Evolutionary conservation across 169 alveolate genomes (phyloP).

Genomic region (Neospora caninum): DNA sequence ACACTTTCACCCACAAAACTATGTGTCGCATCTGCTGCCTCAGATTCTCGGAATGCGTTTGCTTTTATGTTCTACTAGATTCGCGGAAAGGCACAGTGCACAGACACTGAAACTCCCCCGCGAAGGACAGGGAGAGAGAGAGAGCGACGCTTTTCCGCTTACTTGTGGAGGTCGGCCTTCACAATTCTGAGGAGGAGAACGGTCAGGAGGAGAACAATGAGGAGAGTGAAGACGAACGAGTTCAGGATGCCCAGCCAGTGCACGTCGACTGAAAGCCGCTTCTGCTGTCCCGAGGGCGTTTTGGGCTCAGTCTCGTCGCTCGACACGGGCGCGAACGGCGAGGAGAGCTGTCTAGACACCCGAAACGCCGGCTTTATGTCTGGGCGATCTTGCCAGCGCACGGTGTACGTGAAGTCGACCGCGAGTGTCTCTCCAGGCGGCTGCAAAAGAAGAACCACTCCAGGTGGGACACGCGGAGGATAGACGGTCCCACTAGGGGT

Average conservation of each 20-base stretch:
- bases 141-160: too few relatives aligned
- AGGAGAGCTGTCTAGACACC: slow-evolving; percentile 26
- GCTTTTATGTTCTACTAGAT: too few relatives aligned
- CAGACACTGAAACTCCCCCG: too few relatives aligned
- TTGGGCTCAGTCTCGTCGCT: neutral
- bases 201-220: slow-evolving; percentile 6
- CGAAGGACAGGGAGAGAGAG: too few relatives aligned
- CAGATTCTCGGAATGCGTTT: too few relatives aligned
- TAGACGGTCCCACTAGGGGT: too few relatives aligned
- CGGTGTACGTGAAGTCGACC: slow-evolving; percentile 42
- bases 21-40: too few relatives aligned
- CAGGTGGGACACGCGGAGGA: too few relatives aligned
- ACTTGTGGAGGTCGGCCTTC: slow-evolving; percentile 27
- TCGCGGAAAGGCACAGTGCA: too few relatives aligned
- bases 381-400: slow-evolving; percentile 19
- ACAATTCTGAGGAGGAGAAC: slow-evolving; percentile 19
- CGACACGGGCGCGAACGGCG: neutral
- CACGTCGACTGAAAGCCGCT: slow-evolving; percentile 12
- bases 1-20: too few relatives aligned
- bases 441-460: neutral
- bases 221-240: slow-evolving; percentile 50
- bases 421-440: neutral
- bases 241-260: slow-evolving; percentile 49
- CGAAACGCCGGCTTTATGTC: neutral
- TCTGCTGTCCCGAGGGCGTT: neutral